Evolutionary conservation across 176 grass and related monocot genomes (phyloP).

Genomic region (Oryza glaberrima): DNA sequence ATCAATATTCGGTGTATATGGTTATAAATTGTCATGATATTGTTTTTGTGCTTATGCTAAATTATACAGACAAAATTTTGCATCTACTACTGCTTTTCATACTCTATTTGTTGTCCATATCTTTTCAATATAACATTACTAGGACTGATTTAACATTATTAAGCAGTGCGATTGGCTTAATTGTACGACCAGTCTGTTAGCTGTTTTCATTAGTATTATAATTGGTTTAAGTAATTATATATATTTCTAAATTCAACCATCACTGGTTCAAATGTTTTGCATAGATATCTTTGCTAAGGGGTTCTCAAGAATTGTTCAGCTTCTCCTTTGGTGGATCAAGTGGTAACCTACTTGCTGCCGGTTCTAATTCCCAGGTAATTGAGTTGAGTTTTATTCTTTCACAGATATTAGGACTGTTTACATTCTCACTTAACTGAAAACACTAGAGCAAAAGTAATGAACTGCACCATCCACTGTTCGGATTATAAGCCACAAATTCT

Average conservation of each 20-base stretch:
- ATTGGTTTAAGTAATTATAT: neutral
- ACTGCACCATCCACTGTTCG: neutral
- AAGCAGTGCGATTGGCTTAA: neutral
- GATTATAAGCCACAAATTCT: neutral
- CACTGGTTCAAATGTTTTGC: neutral
- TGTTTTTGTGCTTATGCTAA: neutral
- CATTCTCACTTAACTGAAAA: too few species aligned
- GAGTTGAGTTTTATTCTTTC: neutral
- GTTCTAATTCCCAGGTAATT: constrained; percentile 73
- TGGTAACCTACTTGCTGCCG: constrained; percentile 79
- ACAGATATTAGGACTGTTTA: neutral
- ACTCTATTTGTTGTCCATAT: neutral
- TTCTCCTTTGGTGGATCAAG: constrained; percentile 87
- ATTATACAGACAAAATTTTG: neutral
- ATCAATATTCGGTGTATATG: neutral
- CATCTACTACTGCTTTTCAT: neutral
- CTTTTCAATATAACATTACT: constrained; percentile 9
- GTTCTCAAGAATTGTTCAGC: constrained; percentile 83
- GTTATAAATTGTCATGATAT: neutral
- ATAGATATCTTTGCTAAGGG: constrained; percentile 78
- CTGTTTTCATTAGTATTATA: neutral
- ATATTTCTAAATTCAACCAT: constrained; percentile 3
- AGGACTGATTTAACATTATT: neutral
- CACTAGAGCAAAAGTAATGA: too few species aligned
- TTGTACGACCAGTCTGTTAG: neutral